Percentiles rank a stretch among this genome's conserved stretches.
Conservation (phyloP, 805 yeast species). For the Scheffersomyces amazonensis region DNA sequence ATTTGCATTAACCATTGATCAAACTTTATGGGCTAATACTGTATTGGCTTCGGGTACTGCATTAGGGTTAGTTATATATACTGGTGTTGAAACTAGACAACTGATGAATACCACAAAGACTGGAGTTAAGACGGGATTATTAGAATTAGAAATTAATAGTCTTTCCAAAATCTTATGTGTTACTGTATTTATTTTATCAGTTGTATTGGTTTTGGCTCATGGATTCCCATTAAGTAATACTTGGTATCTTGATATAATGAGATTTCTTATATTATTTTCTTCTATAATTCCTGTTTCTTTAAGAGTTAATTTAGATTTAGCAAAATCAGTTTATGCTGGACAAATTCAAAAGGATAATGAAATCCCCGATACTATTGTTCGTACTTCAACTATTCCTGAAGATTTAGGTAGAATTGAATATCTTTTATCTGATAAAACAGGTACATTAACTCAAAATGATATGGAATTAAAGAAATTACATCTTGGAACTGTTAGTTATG, state of each 20-base stretch:
- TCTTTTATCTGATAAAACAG: constrained; percentile 89
- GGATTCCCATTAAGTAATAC: constrained; percentile 58
- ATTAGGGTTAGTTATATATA: constrained; percentile 82
- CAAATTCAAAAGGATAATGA: constrained; percentile 86
- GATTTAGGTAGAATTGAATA: constrained; percentile 96
- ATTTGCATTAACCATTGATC: constrained; percentile 75
- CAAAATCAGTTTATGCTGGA: constrained; percentile 92
- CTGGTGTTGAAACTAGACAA: constrained; percentile 93
- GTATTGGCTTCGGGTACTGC: constrained; percentile 94
- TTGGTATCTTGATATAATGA: constrained; percentile 90
- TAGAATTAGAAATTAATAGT: constrained; percentile 87
- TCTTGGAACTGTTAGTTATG: constrained; percentile 88
- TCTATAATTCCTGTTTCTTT: constrained; percentile 95
- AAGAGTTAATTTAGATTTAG: constrained; percentile 91
- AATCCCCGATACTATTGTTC: constrained; percentile 84
- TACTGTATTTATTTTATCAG: constrained; percentile 76
- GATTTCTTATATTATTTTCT: constrained; percentile 87
- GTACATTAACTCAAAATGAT: constrained; percentile 96
- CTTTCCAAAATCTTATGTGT: constrained; percentile 85
- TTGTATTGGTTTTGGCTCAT: constrained; percentile 73
- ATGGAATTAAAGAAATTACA: constrained; percentile 95
- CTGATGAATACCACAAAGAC: constrained; percentile 87
- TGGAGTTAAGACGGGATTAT: constrained; percentile 83
- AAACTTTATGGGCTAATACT: constrained; percentile 97
- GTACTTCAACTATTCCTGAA: constrained; percentile 97